Percentiles rank a stretch among this genome's conserved stretches.
phyloP scores from a whole-genome alignment of 116 monocot genomes.

The Papilionanthe hybrid region DNA sequence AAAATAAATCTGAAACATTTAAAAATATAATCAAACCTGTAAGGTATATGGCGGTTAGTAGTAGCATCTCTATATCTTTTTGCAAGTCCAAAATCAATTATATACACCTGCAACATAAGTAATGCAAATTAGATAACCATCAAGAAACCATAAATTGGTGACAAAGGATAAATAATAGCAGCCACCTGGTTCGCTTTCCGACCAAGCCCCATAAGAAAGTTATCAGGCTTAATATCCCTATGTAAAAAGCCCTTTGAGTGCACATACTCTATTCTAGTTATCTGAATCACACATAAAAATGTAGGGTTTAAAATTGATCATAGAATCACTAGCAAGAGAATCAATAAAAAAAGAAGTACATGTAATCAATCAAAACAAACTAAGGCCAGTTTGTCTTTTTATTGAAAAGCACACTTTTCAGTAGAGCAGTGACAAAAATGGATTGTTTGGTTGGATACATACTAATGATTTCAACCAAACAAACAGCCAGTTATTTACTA shows the following conservation, averaged over 20 bases:
- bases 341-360: background rate
- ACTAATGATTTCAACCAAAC: background rate
- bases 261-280: constrained; percentile 87
- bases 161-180: background rate
- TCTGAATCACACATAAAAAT: constrained; percentile 35
- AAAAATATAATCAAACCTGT: constrained; percentile 44
- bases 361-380: background rate
- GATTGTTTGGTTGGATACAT: background rate
- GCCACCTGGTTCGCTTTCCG: constrained; percentile 94
- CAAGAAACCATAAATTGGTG: background rate
- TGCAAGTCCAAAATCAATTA: constrained; percentile 99
- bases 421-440: background rate
- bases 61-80: constrained; percentile 81
- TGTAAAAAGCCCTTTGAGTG: constrained; percentile 93
- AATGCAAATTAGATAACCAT: background rate
- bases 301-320: background rate
- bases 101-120: constrained; percentile 61
- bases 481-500: background rate
- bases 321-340: background rate
- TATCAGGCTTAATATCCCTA: constrained; percentile 97
- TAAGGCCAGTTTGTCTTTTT: background rate
- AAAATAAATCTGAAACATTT: background rate
- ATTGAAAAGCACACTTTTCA: background rate
- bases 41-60: constrained; percentile 89
- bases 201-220: constrained; percentile 98